Evolutionary conservation across 352 stramenopile species (phyloP).

Genomic region (Phytophthora pistaciae): DNA sequence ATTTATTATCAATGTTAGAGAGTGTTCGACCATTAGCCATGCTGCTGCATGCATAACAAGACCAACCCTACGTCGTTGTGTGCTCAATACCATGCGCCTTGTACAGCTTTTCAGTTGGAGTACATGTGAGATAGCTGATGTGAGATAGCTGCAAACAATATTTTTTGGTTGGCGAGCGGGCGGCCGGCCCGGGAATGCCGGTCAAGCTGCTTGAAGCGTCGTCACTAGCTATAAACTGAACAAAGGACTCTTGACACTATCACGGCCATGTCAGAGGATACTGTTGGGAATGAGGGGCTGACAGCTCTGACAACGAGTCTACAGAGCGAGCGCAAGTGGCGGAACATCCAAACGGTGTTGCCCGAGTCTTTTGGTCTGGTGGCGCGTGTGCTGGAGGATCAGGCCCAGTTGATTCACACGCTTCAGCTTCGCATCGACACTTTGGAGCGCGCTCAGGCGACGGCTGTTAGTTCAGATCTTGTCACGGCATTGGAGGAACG

Average conservation of each 20-base stretch:
- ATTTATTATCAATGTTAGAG: too few relatives aligned
- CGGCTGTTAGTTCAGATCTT: not conserved
- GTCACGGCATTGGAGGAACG: slow-evolving; percentile 18
- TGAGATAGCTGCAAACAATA: too few relatives aligned
- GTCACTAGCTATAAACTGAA: not conserved
- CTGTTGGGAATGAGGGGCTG: not conserved
- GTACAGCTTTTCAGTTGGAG: too few relatives aligned
- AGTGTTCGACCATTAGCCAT: too few relatives aligned
- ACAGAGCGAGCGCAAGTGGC: slow-evolving; percentile 58
- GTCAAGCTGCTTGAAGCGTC: slow-evolving; percentile 28
- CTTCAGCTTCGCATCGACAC: slow-evolving; percentile 29
- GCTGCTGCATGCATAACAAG: too few relatives aligned
- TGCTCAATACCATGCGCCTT: too few relatives aligned
- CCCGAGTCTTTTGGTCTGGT: slow-evolving; percentile 50
- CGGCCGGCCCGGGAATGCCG: too few relatives aligned
- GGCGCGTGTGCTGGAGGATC: slow-evolving; percentile 44
- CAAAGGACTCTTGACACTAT: not conserved
- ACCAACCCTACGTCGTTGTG: too few relatives aligned
- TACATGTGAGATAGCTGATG: too few relatives aligned
- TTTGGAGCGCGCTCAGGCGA: slow-evolving; percentile 17
- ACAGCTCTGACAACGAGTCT: slow-evolving; percentile 35
- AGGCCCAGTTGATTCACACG: slow-evolving; percentile 38
- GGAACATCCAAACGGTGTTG: slow-evolving; percentile 70
- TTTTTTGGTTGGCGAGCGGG: too few relatives aligned
- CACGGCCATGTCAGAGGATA: not conserved